Evolutionary conservation across 2,329 filamentous ascomycete species (phyloP).

Genomic region (Pseudogymnoascus verrucosus): DNA sequence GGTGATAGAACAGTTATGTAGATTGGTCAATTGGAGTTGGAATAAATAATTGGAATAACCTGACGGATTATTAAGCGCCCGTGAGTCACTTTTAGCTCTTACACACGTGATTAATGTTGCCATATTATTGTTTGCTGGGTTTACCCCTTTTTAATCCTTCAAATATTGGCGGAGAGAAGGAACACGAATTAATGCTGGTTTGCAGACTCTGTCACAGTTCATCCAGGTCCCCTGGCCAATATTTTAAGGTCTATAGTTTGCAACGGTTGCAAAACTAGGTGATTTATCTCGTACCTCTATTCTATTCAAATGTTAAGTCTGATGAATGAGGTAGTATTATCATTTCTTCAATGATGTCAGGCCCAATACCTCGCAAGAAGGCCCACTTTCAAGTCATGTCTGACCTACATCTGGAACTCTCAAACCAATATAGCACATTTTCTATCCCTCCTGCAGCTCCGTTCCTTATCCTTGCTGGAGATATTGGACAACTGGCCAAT

Average conservation of each 20-base stretch:
- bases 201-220: background rate
- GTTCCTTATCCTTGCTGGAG: conserved; percentile 40
- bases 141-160: background rate
- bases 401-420: conserved; percentile 43
- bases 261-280: background rate
- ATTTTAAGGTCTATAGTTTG: background rate
- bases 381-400: conserved; percentile 37
- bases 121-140: background rate
- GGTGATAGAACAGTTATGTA: background rate
- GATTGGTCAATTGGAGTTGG: conserved; percentile 4
- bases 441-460: conserved; percentile 34
- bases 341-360: background rate
- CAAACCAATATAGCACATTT: conserved; percentile 36
- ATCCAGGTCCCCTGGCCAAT: background rate
- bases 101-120: background rate
- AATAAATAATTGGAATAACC: background rate
- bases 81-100: conserved; percentile 1
- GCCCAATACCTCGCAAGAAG: background rate
- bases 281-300: background rate
- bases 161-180: background rate
- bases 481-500: conserved; percentile 42
- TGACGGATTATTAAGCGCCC: background rate
- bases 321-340: background rate
- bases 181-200: background rate
- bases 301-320: background rate